Percentiles rank a stretch among this genome's conserved stretches.
Conservation (phyloP, 1,139 yeast species). For the Suhomyces terraborum region DNA sequence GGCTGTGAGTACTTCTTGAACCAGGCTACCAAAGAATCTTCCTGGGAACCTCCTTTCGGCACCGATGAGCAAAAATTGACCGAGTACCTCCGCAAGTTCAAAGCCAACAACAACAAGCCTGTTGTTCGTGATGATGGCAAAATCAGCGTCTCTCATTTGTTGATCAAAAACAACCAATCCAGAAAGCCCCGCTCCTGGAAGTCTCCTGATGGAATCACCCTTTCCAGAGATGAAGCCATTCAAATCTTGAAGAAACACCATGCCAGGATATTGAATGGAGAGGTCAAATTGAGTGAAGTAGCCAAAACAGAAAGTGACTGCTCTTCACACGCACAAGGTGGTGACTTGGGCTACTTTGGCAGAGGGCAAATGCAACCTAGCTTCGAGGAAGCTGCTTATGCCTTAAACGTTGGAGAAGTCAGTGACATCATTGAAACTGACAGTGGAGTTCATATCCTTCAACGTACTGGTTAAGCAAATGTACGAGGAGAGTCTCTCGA, state of each 20-base stretch:
- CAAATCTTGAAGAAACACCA: conserved; percentile 61
- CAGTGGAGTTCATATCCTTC: conserved; percentile 87
- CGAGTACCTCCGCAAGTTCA: conserved; percentile 52
- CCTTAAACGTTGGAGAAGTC: conserved; percentile 76
- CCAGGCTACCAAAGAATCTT: conserved; percentile 67
- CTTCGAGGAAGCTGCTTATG: conserved; percentile 87
- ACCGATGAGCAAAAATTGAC: conserved; percentile 65
- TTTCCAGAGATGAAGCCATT: conserved; percentile 82
- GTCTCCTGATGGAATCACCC: conserved; percentile 66
- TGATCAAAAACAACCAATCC: conserved; percentile 79
- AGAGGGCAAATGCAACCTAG: conserved; percentile 94
- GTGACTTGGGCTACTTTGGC: conserved; percentile 88
- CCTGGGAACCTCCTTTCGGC: conserved; percentile 92
- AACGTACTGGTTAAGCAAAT: conserved; percentile 70
- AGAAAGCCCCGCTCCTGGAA: conserved; percentile 95
- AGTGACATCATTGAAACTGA: conserved; percentile 86
- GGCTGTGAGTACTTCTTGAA: conserved; percentile 82
- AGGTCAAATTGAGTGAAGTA: conserved; percentile 63
- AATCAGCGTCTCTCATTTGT: conserved; percentile 59
- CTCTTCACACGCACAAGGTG: conserved; percentile 81
- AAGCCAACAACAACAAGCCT: conserved; percentile 59
- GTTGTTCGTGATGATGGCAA: conserved; percentile 53
- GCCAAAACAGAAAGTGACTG: conserved; percentile 90
- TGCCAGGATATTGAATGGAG: conserved; percentile 67
- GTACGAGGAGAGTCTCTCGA: too few relatives aligned